phyloP scores from a whole-genome alignment of 306 rosid genomes.

The Myrica gale region DNA sequence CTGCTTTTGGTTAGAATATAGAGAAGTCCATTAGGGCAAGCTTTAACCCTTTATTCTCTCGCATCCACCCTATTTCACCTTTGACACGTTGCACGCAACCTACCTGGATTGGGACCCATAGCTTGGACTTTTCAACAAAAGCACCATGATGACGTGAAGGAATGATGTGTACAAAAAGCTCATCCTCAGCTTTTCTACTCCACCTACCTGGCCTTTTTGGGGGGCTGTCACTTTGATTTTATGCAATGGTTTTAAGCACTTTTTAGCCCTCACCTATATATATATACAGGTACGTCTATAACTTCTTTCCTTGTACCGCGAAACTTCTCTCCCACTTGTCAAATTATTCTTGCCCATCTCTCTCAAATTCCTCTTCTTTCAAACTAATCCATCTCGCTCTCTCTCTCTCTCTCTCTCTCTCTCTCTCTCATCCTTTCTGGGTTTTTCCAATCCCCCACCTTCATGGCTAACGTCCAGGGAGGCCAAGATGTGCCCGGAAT shows the following conservation, averaged over 20 bases:
- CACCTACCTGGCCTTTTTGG: conserved; percentile 29
- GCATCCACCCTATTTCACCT: conserved; percentile 18
- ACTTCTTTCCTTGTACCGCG: conserved; percentile 8
- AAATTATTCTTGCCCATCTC: background rate
- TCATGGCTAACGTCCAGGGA: conserved; percentile 47
- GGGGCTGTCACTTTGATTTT: conserved; percentile 30
- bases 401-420: conserved; percentile 13
- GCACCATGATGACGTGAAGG: conserved; percentile 48
- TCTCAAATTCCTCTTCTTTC: conserved; percentile 16
- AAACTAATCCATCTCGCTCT: conserved; percentile 22
- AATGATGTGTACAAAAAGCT: conserved; percentile 66
- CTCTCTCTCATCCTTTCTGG: background rate
- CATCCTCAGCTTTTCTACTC: conserved; percentile 41
- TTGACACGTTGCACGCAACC: conserved; percentile 49
- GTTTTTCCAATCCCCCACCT: background rate
- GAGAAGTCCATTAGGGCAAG: conserved; percentile 15
- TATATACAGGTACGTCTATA: background rate
- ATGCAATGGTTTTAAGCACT: conserved; percentile 16
- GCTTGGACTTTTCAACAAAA: conserved; percentile 31
- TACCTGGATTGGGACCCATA: conserved; percentile 51
- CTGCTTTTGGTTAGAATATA: background rate
- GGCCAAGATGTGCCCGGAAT: conserved; percentile 54
- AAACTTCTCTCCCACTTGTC: background rate
- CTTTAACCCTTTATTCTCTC: conserved; percentile 8
- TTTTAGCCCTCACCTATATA: background rate